Percentiles rank a stretch among this genome's conserved stretches.
Conservation (phyloP, 2,329 filamentous ascomycete species). For the Stromatinia cepivora region DNA sequence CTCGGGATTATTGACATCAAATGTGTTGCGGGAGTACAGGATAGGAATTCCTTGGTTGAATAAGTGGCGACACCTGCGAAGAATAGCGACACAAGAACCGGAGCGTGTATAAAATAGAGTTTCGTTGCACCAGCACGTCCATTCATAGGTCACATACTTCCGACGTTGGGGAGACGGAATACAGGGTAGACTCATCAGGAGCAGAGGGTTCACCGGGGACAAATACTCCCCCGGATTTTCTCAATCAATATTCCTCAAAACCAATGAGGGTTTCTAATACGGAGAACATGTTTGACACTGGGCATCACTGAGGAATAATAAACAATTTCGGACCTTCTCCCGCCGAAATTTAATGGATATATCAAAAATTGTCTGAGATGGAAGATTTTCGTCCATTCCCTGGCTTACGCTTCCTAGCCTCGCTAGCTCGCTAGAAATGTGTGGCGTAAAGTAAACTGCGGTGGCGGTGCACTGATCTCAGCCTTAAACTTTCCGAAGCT, state of each 20-base stretch:
- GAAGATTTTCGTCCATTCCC: too few relatives aligned
- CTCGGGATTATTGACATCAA: conserved; percentile 9
- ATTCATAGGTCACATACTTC: not conserved
- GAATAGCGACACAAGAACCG: conserved; percentile 2
- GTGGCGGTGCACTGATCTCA: conserved; percentile 21
- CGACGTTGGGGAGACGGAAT: not conserved
- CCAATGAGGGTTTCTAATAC: not conserved
- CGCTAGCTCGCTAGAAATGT: not conserved
- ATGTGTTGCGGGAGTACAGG: conserved; percentile 10
- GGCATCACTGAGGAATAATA: not conserved
- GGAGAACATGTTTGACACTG: not conserved
- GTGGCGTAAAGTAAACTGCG: not conserved
- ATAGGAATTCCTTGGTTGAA: conserved; percentile 11
- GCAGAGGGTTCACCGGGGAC: not conserved
- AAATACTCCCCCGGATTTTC: not conserved
- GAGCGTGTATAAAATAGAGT: conserved; percentile 1
- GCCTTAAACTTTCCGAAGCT: conserved; percentile 24
- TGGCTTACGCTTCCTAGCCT: not conserved
- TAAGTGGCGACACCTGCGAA: conserved; percentile 13
- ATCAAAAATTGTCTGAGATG: not conserved
- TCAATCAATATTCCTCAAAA: not conserved
- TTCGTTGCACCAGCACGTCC: not conserved
- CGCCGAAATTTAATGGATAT: not conserved
- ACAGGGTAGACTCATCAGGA: not conserved
- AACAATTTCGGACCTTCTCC: too few relatives aligned